Evolutionary conservation across 2,329 filamentous ascomycete genomes (phyloP).

Genomic region (Corynespora cassiicola): DNA sequence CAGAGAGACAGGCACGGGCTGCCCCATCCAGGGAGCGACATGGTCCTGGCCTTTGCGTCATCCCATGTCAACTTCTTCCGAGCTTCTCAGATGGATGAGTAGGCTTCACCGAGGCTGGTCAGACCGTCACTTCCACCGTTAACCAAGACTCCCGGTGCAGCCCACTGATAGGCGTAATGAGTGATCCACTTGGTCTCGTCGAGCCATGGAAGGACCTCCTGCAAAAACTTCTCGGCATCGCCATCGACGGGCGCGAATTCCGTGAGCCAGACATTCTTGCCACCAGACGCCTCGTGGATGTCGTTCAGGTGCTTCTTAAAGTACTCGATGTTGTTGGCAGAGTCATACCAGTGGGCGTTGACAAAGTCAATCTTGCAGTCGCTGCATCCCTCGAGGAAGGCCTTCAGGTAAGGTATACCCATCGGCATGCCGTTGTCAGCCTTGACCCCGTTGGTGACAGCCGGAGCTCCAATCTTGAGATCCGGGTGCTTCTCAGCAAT

Average conservation of each 20-base stretch:
- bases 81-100: too few species aligned
- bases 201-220: conserved; percentile 42
- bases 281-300: conserved; percentile 30
- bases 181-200: conserved; percentile 38
- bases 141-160: conserved; percentile 25
- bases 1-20: too few species aligned
- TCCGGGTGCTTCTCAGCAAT: conserved; percentile 23
- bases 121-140: conserved; percentile 22
- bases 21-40: too few species aligned
- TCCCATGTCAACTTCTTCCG: too few species aligned
- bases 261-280: conserved; percentile 44
- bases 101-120: too few species aligned
- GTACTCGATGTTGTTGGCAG: conserved; percentile 31
- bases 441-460: conserved; percentile 42
- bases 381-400: conserved; percentile 31
- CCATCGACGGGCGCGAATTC: conserved; percentile 42
- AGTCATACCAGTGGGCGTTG: conserved; percentile 46
- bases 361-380: conserved; percentile 44
- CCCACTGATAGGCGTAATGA: conserved; percentile 41
- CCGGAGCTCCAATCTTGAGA: conserved; percentile 42
- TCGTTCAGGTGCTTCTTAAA: conserved; percentile 48
- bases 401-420: conserved; percentile 40
- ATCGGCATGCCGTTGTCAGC: conserved; percentile 10
- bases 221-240: conserved; percentile 33
- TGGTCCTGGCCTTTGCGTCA: too few species aligned